Evolutionary conservation across 768 basidiomycete species (phyloP), one percentile per base, ranked within the genome.

Genomic region (Tricholoma bakamatsutake): DNA sequence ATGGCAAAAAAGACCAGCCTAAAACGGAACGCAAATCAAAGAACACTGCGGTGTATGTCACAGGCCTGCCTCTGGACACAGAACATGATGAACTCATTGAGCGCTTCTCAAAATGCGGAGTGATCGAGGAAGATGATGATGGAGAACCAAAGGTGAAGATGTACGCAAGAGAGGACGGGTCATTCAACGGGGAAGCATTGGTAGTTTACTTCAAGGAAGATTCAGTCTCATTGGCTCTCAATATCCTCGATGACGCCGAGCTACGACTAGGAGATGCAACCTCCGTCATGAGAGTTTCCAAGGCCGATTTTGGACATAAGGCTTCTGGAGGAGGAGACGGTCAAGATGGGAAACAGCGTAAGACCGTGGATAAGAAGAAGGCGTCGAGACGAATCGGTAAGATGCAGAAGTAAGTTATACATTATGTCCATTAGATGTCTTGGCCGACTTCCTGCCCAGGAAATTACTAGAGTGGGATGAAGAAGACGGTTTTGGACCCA

Each of bases 161-260:
- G 76, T 99, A 99, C 69, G 88, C 90, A 46, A 83, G 82, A 56
- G 92, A 91, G 5, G 83, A 90, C 57, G 94, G 95, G 33, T 67
- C 80, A 24, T 97, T 98, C 71, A 97, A 83, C 62, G 96, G 97
- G 37, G 96, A 98, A 61, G 96, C 94, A 2, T 73, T 98, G 60
- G 87, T 99, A 55, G 93, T 98, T 33, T 99, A 90, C 71, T 96
- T 98, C 79, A 97, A 97, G 70, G 93, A 96, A 68, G 95, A 93
- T 57, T 92, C 89, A n/a, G 97, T 98, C 17, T 71, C 75, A 3
- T 76, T 98, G 53, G 96, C 95, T 8, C 66, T 90, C 58, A 88
- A 78, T 61, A 76, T 98, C 52, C 75, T 98, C 57, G 95, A 98
- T 67, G 96, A 98, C 57, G 91, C 91, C 1, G 94, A 97, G 68